These are phyloP conservation scores for Monilinia fructigena DNA, from an alignment of 2,329 filamentous ascomycete genomes.

Conservation along the genomic window DNA sequence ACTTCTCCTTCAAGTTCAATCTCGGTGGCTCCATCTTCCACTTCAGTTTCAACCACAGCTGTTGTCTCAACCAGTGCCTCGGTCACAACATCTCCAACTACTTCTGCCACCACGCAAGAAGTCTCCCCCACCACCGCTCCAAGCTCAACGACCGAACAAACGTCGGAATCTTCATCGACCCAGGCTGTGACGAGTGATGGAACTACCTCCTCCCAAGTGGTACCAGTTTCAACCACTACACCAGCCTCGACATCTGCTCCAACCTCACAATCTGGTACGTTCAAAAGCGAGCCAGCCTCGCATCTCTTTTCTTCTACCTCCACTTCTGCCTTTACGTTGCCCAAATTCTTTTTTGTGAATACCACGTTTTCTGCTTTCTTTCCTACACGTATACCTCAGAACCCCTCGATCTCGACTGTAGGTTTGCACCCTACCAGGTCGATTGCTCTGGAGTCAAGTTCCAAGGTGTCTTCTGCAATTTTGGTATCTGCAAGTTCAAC, in stretches of 20 bases:
- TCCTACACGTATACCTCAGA: conserved; percentile 13
- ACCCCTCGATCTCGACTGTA: conserved; percentile 20
- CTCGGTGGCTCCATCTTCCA: conserved; percentile 18
- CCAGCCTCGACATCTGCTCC: conserved; percentile 22
- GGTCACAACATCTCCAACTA: background rate
- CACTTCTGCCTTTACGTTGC: conserved; percentile 5
- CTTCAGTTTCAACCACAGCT: conserved; percentile 9
- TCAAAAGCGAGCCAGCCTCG: conserved; percentile 24
- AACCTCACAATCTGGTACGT: conserved; percentile 29
- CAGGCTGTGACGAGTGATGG: conserved; percentile 11
- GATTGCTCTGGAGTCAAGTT: conserved; percentile 8
- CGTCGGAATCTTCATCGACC: conserved; percentile 4
- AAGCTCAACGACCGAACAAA: background rate
- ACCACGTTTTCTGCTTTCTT: conserved; percentile 12
- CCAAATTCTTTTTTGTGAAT: conserved; percentile 16
- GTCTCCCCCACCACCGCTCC: background rate
- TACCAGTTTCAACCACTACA: conserved; percentile 20
- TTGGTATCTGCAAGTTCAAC: conserved; percentile 19
- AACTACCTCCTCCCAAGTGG: conserved; percentile 6
- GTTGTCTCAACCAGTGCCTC: background rate
- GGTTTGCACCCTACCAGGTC: background rate
- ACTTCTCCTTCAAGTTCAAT: conserved; percentile 7
- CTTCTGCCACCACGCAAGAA: background rate
- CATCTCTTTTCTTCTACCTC: conserved; percentile 28
- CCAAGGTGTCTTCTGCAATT: conserved; percentile 9